These are phyloP conservation scores for Leucogyrophana mollusca DNA, from an alignment of 768 basidiomycete genomes.

Conservation along the genomic window DNA sequence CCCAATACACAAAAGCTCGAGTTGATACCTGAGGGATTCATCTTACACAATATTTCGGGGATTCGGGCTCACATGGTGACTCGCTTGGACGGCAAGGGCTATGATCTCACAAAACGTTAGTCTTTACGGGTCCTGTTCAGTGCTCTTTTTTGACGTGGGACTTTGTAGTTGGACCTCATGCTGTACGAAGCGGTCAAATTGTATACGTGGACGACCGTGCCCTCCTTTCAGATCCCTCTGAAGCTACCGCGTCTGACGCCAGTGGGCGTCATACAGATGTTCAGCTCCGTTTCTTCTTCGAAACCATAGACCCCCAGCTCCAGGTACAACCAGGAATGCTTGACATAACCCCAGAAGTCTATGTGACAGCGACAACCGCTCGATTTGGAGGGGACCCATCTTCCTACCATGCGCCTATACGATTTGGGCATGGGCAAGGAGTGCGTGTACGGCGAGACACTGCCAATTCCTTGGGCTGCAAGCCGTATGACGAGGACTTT, in stretches of 20 bases:
- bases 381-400: constrained; percentile 69
- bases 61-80: constrained; percentile 76
- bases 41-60: constrained; percentile 76
- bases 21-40: constrained; percentile 62
- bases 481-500: constrained; percentile 47
- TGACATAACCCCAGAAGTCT: constrained; percentile 42
- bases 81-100: constrained; percentile 80
- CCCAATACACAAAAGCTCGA: constrained; percentile 68
- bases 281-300: constrained; percentile 58
- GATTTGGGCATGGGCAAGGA: constrained; percentile 51
- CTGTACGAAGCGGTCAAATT: constrained; percentile 74
- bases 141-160: constrained; percentile 6
- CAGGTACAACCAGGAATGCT: constrained; percentile 37
- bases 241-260: constrained; percentile 22
- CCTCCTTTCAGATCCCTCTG: constrained; percentile 36
- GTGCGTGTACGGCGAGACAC: constrained; percentile 52
- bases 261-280: constrained; percentile 36
- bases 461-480: constrained; percentile 60
- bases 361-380: constrained; percentile 61
- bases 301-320: constrained; percentile 47
- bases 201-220: constrained; percentile 77
- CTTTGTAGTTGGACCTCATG: constrained; percentile 72
- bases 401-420: constrained; percentile 28
- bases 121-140: constrained; percentile 5
- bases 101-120: constrained; percentile 82